Evolutionary conservation across 1,284 basidiomycete species (phyloP).

Genomic region (Trametes hirsuta): DNA sequence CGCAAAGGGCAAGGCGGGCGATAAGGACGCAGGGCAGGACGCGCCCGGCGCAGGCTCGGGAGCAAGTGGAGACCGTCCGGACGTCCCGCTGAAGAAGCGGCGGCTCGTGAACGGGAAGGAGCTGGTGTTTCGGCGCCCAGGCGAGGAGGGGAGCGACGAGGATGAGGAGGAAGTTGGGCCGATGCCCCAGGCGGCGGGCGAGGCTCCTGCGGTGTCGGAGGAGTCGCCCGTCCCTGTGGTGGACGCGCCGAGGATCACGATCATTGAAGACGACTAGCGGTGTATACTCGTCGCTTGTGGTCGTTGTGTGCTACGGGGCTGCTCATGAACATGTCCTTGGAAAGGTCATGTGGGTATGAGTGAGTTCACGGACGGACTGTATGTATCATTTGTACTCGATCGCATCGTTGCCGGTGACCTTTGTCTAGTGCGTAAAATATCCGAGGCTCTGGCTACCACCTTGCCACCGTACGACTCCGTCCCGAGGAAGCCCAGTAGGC

Average conservation of each 20-base stretch:
- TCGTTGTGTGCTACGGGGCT: background rate
- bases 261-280: slow-evolving; percentile 54
- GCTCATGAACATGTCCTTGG: background rate
- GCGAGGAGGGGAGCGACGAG: slow-evolving; percentile 51
- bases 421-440: slow-evolving; percentile 2
- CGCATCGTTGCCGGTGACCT: slow-evolving; percentile 1
- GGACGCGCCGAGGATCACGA: slow-evolving; percentile 46
- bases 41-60: slow-evolving; percentile 25
- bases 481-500: background rate
- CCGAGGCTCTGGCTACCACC: slow-evolving; percentile 1
- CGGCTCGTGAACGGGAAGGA: slow-evolving; percentile 61
- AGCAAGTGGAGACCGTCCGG: slow-evolving; percentile 28
- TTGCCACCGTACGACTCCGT: background rate
- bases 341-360: slow-evolving; percentile 1
- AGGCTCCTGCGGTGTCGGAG: slow-evolving; percentile 13
- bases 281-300: background rate
- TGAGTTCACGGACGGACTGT: slow-evolving; percentile 9
- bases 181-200: slow-evolving; percentile 14
- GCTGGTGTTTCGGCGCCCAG: slow-evolving; percentile 57
- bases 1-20: slow-evolving; percentile 42
- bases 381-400: slow-evolving; percentile 16
- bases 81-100: slow-evolving; percentile 50
- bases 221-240: slow-evolving; percentile 31
- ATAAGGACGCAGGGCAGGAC: slow-evolving; percentile 27
- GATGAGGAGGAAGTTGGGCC: slow-evolving; percentile 38